Evolutionary conservation across 768 basidiomycete species (phyloP).

Genomic region (Tephrocybe sp.): DNA sequence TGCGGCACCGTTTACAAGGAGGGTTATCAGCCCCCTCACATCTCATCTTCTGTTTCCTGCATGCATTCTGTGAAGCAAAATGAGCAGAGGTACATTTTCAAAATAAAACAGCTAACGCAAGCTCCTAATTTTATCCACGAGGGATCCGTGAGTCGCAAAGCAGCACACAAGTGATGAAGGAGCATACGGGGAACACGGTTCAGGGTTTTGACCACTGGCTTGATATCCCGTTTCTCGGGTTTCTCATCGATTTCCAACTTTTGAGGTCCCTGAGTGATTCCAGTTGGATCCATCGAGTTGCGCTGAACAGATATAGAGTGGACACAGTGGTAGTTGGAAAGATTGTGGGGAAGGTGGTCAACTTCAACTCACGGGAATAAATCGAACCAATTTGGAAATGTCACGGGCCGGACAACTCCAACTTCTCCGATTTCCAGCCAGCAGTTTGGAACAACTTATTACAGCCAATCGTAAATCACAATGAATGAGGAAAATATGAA

Average conservation of each 20-base stretch:
- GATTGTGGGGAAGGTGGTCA: conserved; percentile 18
- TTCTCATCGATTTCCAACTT: conserved; percentile 63
- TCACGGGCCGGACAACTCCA: background rate
- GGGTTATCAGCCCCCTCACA: conserved; percentile 96
- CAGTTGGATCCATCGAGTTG: conserved; percentile 33
- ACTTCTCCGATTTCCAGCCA: background rate
- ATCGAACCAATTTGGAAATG: conserved; percentile 23
- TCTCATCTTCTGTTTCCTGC: conserved; percentile 95
- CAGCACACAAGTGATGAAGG: conserved; percentile 15
- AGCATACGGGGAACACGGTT: conserved; percentile 85
- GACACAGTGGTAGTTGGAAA: conserved; percentile 13
- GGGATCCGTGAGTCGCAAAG: conserved; percentile 16
- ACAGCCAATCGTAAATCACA: too few relatives aligned
- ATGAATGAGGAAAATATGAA: too few relatives aligned
- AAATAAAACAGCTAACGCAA: conserved; percentile 50
- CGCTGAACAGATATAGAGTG: conserved; percentile 13
- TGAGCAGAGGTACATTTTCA: conserved; percentile 10
- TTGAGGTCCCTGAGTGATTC: conserved; percentile 39
- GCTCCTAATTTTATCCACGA: conserved; percentile 52
- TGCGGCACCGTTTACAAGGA: conserved; percentile 91
- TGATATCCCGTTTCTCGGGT: conserved; percentile 61
- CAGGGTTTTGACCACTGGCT: conserved; percentile 72
- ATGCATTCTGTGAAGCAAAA: conserved; percentile 68
- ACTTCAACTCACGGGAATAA: conserved; percentile 19
- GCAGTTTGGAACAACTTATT: background rate